Evolutionary conservation across 305 asterid genomes (phyloP), one percentile per base, ranked within the genome.

Genomic region (Ajuga reptans): DNA sequence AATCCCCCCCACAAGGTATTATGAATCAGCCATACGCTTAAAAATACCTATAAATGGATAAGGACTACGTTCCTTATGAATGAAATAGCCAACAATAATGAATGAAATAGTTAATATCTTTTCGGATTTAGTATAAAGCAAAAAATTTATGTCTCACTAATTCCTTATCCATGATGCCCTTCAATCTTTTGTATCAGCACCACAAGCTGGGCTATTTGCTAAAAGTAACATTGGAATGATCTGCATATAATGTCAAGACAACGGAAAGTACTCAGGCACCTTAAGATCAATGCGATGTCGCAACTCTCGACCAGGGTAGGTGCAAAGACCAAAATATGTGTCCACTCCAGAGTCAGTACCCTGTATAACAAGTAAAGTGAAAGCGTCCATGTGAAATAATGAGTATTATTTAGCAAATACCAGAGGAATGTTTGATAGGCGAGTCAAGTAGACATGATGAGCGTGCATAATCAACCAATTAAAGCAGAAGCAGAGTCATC

Each of bases 301-400:
- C 64, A 93, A 66, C 81, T 91, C 96, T 74, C 73, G 88, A 53
- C 95, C 93, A 65, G 92, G 96, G 60, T 81, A 87, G 54, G 96
- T 89, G 88, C 96, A 93, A 42, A 93, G 96, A 58, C 99, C 96
- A 79, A 89, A 91, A 78, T 86, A 93, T 15, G 97, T 93, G 79
- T 93, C 97, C 68, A 91, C 95, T 63, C 96, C 96, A 39, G 88
- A 81, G 81, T 89, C 97, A 9, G 88, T 86, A 64, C 90, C 96
- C 97, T 93, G 83, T 31, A 3, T 50, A 46, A 47, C 67, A 54
- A 37, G 17, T 34, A 64, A 57, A 75, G 27, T 31, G 14, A 72
- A 70, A 31, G 43, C 24, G 11, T 16, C 46, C 54, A 34, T 18
- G 39, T 50, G 31, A 47, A 65, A 56, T 1, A n/a, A 54, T 6